phyloP scores from a whole-genome alignment of 495 filamentous ascomycete species.

The Letharia columbiana region DNA sequence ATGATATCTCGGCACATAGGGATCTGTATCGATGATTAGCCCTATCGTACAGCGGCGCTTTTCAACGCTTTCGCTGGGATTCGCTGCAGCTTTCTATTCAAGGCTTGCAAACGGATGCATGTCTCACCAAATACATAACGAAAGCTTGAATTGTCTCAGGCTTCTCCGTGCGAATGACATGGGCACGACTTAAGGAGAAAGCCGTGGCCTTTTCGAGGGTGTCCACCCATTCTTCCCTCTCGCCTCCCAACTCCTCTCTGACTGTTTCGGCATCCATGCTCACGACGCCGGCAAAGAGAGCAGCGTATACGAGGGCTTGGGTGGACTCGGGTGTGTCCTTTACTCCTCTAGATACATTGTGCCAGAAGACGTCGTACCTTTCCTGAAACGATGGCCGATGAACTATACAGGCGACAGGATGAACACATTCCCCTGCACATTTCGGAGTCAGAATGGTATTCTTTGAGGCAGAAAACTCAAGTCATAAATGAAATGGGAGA shows the following conservation, averaged over 20 bases:
- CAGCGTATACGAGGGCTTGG: conserved; percentile 58
- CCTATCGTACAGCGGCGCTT: background rate
- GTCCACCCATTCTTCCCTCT: conserved; percentile 45
- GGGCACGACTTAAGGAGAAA: conserved; percentile 52
- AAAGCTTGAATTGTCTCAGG: conserved; percentile 65
- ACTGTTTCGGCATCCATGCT: conserved; percentile 49
- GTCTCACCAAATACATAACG: conserved; percentile 33
- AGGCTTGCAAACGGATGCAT: conserved; percentile 5
- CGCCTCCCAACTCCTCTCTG: conserved; percentile 40
- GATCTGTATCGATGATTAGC: conserved; percentile 37
- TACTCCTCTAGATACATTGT: conserved; percentile 36
- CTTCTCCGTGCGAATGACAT: conserved; percentile 60
- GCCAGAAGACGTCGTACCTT: conserved; percentile 55
- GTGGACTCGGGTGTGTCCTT: conserved; percentile 52
- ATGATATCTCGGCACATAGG: conserved; percentile 61
- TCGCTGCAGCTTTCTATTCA: background rate
- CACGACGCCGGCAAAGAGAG: conserved; percentile 58
- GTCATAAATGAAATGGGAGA: too few relatives aligned
- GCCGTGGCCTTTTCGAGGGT: conserved; percentile 57
- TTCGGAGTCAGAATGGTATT: conserved; percentile 49
- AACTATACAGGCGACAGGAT: conserved; percentile 54
- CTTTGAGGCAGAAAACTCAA: conserved; percentile 30
- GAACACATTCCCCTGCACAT: conserved; percentile 53
- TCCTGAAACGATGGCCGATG: conserved; percentile 57
- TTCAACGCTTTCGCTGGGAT: background rate